Base-by-base conservation (phyloP, 1,139 yeast species). In the Kodamaea plutei region DNA sequence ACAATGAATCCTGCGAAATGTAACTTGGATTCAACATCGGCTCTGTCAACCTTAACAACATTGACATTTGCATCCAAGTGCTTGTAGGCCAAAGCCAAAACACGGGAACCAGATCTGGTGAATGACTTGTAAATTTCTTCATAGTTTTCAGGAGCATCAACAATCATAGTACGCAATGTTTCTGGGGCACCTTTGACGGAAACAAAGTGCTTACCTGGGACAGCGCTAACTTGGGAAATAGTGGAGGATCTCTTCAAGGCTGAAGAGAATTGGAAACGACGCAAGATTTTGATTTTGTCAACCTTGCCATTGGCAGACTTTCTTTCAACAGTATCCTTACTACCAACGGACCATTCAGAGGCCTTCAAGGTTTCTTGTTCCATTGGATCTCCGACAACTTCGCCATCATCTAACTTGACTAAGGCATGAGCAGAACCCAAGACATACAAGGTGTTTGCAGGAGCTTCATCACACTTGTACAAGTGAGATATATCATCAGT, bases 141-240 rank as follows among this genome's bases (percentile, higher is more conserved):
- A 53, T 91, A 91, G 45, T 78, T 69, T 22, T 64, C 75, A 23
- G 98, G 97, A 37, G 84, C 76, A 31, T 68, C 69, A 30, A 61
- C 50, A 44, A 93, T 63, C 85, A 93, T 87, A 34, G 69, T 70
- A 52, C 82, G 79, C 47, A 91, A 76, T 19, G 97, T 91, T 64
- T 91, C 99, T n/a, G 99, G 99, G 2, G 99, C 99, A 69, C 99
- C 99, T 61, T 93, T 93, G 26, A 82, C 95, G 45, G 96, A 83
- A 30, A 89, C 93, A 46, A 88, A 71, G 40, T 77, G 60, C 44
- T 81, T 74, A 29, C 67, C 67, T n/a, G 57, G 60, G 22, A 63
- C 37, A 30, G 76, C 62, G 41, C 67, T 70, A 31, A 79, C 64
- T 26, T 66, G 61, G n/a, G 96, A 84, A 47, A 91, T 76, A 28